Conservation (phyloP, 768 basidiomycete genomes). For the Lactarius hatsudake region DNA sequence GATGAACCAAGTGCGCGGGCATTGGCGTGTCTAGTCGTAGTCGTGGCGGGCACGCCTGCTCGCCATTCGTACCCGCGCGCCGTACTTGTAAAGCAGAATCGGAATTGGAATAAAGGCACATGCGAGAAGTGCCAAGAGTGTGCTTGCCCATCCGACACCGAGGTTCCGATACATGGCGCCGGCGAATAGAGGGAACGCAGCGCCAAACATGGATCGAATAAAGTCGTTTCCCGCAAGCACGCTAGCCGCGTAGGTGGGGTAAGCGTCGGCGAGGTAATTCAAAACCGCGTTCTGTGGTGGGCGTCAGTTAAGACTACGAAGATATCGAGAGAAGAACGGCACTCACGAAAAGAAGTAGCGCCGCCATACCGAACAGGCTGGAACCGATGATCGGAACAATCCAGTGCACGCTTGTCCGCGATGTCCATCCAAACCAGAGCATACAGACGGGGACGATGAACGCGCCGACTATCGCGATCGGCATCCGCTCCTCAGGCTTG, state of each 20-base stretch:
- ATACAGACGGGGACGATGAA: conserved; percentile 36
- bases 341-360: conserved; percentile 35
- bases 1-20: neutral
- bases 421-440: conserved; percentile 38
- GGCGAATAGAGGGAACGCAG: conserved; percentile 27
- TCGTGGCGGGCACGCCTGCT: conserved; percentile 28
- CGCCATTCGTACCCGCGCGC: conserved; percentile 21
- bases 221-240: conserved; percentile 39
- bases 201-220: conserved; percentile 33
- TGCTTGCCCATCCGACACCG: conserved; percentile 32
- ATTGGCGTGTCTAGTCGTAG: conserved; percentile 6
- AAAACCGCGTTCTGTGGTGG: conserved; percentile 26
- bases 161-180: conserved; percentile 30
- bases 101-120: conserved; percentile 32
- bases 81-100: conserved; percentile 24
- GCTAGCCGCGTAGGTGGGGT: conserved; percentile 34
- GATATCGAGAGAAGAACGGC: conserved; percentile 29
- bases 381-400: conserved; percentile 38
- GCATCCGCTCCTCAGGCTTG: conserved; percentile 35
- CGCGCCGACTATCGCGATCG: conserved; percentile 35
- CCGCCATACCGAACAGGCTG: conserved; percentile 34
- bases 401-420: conserved; percentile 34
- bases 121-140: conserved; percentile 32
- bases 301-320: conserved; percentile 5
- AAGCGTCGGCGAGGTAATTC: conserved; percentile 36